Evolutionary conservation across 2,329 filamentous ascomycete genomes (phyloP), one percentile per base, ranked within the genome.

Genomic region (Diaporthe destruens): DNA sequence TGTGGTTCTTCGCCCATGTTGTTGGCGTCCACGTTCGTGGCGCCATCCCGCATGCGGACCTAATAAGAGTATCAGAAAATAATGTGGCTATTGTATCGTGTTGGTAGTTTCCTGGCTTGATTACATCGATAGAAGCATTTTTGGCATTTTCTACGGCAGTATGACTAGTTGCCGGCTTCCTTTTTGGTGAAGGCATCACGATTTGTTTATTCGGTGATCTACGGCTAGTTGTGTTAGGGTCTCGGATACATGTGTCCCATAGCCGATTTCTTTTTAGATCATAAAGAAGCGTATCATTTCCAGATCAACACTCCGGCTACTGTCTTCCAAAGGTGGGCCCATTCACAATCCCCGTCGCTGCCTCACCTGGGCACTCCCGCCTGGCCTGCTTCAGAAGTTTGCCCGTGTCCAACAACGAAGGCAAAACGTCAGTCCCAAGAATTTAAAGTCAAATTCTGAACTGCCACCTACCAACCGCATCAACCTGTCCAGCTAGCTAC

Each of bases 41-140:
- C 36, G 36, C 56, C 56, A 25, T 59, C 56, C 6, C 56, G 56
- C 56, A 59, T 59, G 56, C 56, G 36, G n/a, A 59, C 36, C 36
- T 59, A 9, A 20, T 44, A 8, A 6, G 14, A 18, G 5, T 3
- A n/a, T 42, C 23, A 59, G 20, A 25, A 2, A 59, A 25, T 5
- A 16, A 6, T 25, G 2, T 11, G 9, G 36, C 36, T 20, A 25
- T 42, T 3, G 25, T 18, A 14, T 56, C 9, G 3, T 1, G 3
- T 57, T 18, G n/a, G n/a, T 23, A 14, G 11, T 14, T 0, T 59
- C 6, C 3, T 5, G 18, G 55, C 12, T 42, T 6, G 36, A 6
- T 59, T n/a, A 59, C 56, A 34, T 59, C 18, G 34, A 59, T 42
- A 25, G 34, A 59, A 20, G 34, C 36, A 1, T 59, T 59, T 42